Conservation (phyloP, 2,329 filamentous ascomycete species). For the Parastagonospora nodorum region DNA sequence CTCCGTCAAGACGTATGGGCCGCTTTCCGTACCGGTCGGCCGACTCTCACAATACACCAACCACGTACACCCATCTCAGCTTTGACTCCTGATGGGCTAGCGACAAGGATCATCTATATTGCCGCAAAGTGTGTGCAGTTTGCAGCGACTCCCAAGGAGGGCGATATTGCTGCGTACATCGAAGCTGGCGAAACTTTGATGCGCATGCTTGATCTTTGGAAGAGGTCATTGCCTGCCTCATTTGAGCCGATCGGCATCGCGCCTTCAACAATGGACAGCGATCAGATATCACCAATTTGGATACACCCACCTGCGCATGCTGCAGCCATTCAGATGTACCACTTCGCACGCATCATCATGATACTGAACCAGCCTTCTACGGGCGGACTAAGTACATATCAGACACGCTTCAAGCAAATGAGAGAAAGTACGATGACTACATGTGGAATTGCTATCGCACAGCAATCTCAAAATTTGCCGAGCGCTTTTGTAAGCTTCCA, state of each 20-base stretch:
- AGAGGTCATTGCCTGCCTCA: slow-evolving; percentile 48
- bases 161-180: slow-evolving; percentile 46
- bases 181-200: slow-evolving; percentile 54
- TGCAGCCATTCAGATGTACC: slow-evolving; percentile 58
- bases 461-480: slow-evolving; percentile 31
- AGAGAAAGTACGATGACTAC: slow-evolving; percentile 55
- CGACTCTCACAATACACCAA: slow-evolving; percentile 63
- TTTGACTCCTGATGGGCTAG: slow-evolving; percentile 59
- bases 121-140: slow-evolving; percentile 64
- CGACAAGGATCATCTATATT: slow-evolving; percentile 59
- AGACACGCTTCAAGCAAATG: slow-evolving; percentile 51
- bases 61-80: slow-evolving; percentile 55
- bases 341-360: slow-evolving; percentile 59
- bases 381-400: slow-evolving; percentile 55
- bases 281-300: slow-evolving; percentile 25
- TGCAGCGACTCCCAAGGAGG: slow-evolving; percentile 55
- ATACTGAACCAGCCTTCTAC: slow-evolving; percentile 58
- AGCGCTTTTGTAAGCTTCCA: slow-evolving; percentile 38
- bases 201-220: slow-evolving; percentile 58
- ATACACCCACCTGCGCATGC: slow-evolving; percentile 40
- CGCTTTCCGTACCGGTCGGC: slow-evolving; percentile 62
- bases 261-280: slow-evolving; percentile 3
- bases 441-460: slow-evolving; percentile 56
- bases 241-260: slow-evolving; percentile 50
- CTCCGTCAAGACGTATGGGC: slow-evolving; percentile 68